Conservation (phyloP, 148 eudicot genomes). For the Polygonum maritimum region DNA sequence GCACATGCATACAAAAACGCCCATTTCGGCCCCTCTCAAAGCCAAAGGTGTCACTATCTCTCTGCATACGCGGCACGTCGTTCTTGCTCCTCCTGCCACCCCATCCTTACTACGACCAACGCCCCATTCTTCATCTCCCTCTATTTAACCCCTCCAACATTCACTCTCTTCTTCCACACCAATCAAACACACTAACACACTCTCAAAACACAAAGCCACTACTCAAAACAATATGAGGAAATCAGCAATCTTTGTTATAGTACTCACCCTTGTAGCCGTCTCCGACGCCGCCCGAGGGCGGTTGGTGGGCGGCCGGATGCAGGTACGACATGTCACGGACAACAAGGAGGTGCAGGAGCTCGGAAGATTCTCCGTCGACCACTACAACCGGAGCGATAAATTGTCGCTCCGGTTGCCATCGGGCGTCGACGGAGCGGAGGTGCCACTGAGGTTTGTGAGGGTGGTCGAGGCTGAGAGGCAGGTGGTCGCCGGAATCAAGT, state of each 20-base stretch:
- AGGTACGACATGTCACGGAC: not conserved
- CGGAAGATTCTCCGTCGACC: conserved; percentile 10
- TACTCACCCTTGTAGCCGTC: not conserved
- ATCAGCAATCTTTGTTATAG: not conserved
- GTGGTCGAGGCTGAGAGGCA: conserved; percentile 15
- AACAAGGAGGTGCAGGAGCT: conserved; percentile 13
- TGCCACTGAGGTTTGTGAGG: conserved; percentile 4
- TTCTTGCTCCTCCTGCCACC: not conserved
- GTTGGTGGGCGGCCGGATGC: conserved; percentile 8
- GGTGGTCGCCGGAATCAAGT: conserved; percentile 16
- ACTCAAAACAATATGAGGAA: not conserved
- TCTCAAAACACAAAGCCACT: not conserved
- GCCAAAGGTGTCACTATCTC: not conserved
- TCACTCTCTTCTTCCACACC: not conserved
- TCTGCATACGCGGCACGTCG: conserved; percentile 11
- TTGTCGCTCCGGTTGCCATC: not conserved
- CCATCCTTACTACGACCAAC: not conserved
- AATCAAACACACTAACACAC: not conserved
- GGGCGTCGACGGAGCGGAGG: not conserved
- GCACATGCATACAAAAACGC: not conserved
- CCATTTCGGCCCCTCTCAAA: no score
- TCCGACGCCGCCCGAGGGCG: conserved; percentile 3
- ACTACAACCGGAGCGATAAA: not conserved
- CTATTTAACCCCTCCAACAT: not conserved
- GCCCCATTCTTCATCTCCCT: not conserved